Evolutionary conservation across 306 rosid species (phyloP), one percentile per base, ranked within the genome.

Genomic region (Medicago ruthenica): DNA sequence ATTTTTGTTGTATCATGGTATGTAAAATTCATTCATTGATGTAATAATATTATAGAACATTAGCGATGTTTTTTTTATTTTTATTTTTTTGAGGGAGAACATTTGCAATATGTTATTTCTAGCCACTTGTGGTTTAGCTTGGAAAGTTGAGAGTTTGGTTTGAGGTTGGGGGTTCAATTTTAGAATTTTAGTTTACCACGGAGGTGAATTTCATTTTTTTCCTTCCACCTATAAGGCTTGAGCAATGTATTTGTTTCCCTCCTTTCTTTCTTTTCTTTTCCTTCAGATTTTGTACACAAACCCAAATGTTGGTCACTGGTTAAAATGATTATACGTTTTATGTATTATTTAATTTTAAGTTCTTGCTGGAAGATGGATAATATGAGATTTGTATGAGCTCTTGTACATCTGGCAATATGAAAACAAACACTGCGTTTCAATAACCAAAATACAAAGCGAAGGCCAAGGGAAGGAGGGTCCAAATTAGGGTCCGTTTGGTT

Each of bases 391-490:
- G 15, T n/a, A 51, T 20, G 69, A 62, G 40, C 15, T 16, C 14
- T 14, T 18, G 13, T 63, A 15, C 78, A 18, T 20, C 55, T 50
- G 84, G 12, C 34, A 60, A 42, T 73, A 4, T n/a, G 21, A 39
- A 34, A 53, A 17, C 31, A 27, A 24, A 34, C 12, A 67, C 14
- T 18, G 24, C 20, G 22, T 66, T 80, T 59, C 39, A 22, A 67
- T 69, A 11, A 55, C 7, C 1, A 39, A 34, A 61, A 61, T 11
- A 7, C 20, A 69, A 45, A 61, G 40, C 9, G 21, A 47, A 67
- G 40, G 50, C 63, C n/a, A 15, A 67, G 77, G 89, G 82, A 85
- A 21, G 87, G 58, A 60, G 85, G 97, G 94, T 62, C 96, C 98
- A 89, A n/a, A n/a, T n/a, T n/a, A n/a, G n/a, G n/a, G n/a, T n/a